Evolutionary conservation across 257 asterid species (phyloP).

Genomic region (Cordia subcordata): DNA sequence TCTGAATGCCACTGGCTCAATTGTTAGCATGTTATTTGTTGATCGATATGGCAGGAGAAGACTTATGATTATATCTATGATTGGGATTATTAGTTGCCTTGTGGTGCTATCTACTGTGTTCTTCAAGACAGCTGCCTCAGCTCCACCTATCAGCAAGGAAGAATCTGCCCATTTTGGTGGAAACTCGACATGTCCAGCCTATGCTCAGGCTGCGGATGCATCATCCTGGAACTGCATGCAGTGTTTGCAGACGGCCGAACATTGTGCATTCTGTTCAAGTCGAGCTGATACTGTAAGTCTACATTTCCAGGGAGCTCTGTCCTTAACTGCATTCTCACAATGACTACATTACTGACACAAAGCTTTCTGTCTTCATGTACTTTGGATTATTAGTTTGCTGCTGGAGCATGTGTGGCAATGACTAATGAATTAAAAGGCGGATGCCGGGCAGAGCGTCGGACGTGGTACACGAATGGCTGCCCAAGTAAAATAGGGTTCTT

Average conservation of each 20-base stretch:
- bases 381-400: constrained; percentile 21
- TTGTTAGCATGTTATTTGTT: constrained; percentile 57
- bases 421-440: constrained; percentile 21
- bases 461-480: constrained; percentile 60
- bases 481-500: constrained; percentile 53
- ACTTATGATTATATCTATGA: constrained; percentile 56
- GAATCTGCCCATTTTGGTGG: constrained; percentile 35
- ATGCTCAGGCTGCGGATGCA: constrained; percentile 23
- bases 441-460: constrained; percentile 31
- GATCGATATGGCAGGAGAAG: constrained; percentile 58
- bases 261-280: constrained; percentile 49
- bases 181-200: constrained; percentile 45
- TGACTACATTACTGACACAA: not conserved
- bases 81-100: constrained; percentile 52
- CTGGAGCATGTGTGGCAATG: constrained; percentile 46
- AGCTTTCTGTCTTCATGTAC: not conserved
- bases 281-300: constrained; percentile 27
- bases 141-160: constrained; percentile 34
- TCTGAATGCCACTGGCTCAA: constrained; percentile 48
- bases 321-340: not conserved
- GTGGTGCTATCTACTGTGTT: constrained; percentile 35
- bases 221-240: constrained; percentile 51
- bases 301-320: not conserved
- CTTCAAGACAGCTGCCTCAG: constrained; percentile 30
- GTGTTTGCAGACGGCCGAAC: constrained; percentile 27